Evolutionary conservation across 371 early-diverging fungal genomes (phyloP).

Genomic region (Blakeslea trispora): DNA sequence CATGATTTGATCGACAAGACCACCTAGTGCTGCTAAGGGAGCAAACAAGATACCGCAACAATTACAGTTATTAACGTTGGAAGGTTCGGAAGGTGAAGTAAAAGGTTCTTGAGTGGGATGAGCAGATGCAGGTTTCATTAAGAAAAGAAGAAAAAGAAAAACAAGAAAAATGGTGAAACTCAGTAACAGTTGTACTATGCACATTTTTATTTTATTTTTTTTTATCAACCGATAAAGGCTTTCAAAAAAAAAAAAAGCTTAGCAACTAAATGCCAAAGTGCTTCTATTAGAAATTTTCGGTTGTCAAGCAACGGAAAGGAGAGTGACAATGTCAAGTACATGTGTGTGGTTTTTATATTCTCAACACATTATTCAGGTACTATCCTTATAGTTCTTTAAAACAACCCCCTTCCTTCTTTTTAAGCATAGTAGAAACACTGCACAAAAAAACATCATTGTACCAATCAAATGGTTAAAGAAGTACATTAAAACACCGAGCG

Average conservation of each 20-base stretch:
- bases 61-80: slow-evolving; percentile 28
- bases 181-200: too few relatives aligned
- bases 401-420: too few relatives aligned
- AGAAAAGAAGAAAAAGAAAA: background rate
- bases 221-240: background rate
- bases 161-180: background rate
- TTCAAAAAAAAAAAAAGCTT: too few relatives aligned
- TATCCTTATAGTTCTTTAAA: too few relatives aligned
- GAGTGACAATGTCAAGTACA: too few relatives aligned
- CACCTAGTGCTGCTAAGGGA: slow-evolving; percentile 39
- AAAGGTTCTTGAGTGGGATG: slow-evolving; percentile 35
- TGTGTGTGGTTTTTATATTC: too few relatives aligned
- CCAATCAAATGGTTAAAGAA: slow-evolving; percentile 7
- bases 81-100: slow-evolving; percentile 28
- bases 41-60: slow-evolving; percentile 36
- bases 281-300: background rate
- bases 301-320: background rate
- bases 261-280: background rate
- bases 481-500: slow-evolving; percentile 12
- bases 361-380: too few relatives aligned
- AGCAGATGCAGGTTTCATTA: slow-evolving; percentile 1
- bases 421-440: too few relatives aligned
- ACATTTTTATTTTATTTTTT: background rate
- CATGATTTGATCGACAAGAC: slow-evolving; percentile 31
- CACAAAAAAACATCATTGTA: background rate